These are phyloP conservation scores for Triangularia setosa DNA, from an alignment of 2,329 filamentous ascomycete genomes.

Conservation along the genomic window DNA sequence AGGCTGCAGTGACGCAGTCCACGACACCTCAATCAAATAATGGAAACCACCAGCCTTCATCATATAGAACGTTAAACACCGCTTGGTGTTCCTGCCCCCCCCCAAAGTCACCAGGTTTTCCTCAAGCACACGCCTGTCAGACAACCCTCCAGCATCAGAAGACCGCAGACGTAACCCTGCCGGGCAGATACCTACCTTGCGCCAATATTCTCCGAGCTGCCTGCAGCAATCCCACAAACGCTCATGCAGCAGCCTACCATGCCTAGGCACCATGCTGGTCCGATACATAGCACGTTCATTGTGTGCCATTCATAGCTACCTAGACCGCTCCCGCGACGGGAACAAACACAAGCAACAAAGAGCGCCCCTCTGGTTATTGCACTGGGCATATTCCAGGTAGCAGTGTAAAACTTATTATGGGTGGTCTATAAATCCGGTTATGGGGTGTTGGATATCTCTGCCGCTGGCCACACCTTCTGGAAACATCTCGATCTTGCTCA, in stretches of 20 bases:
- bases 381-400: background rate
- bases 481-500: background rate
- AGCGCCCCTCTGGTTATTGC: background rate
- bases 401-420: background rate
- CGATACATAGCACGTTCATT: background rate
- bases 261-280: background rate
- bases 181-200: background rate
- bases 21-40: background rate
- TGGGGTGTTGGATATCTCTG: background rate
- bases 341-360: background rate
- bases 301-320: background rate
- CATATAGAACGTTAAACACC: background rate
- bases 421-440: background rate
- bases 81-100: background rate
- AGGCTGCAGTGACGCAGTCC: background rate
- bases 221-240: background rate
- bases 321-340: background rate
- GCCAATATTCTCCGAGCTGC: background rate
- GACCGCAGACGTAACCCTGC: background rate
- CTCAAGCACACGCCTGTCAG: background rate
- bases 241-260: background rate
- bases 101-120: background rate
- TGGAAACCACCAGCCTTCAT: too few relatives aligned
- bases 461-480: background rate
- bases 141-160: background rate